phyloP scores from a whole-genome alignment of 139 green algal genomes.

The Micromonas commoda region DNA sequence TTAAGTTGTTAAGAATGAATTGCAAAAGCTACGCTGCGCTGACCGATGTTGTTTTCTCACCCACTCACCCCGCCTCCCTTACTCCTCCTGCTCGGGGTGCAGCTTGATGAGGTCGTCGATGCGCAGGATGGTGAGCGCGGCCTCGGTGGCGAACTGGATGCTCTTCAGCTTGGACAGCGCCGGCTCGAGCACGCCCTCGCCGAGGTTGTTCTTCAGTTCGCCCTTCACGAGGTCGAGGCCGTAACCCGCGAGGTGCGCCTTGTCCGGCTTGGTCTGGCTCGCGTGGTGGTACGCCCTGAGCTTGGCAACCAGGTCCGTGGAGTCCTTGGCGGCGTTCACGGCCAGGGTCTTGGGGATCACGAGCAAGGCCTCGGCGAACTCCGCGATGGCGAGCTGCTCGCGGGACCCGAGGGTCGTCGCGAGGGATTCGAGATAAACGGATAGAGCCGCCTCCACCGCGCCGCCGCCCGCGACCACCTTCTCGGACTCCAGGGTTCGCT shows the following conservation, averaged over 20 bases:
- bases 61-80: neutral
- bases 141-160: slow-evolving; percentile 98
- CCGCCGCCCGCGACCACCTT: slow-evolving; percentile 67
- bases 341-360: slow-evolving; percentile 75
- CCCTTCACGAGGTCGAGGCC: slow-evolving; percentile 54
- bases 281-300: slow-evolving; percentile 89
- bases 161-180: slow-evolving; percentile 92
- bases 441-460: slow-evolving; percentile 88
- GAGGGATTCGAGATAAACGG: slow-evolving; percentile 90
- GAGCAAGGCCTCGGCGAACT: slow-evolving; percentile 85
- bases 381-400: slow-evolving; percentile 96
- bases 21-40: too few species aligned
- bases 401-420: slow-evolving; percentile 86
- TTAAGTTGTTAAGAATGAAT: too few species aligned
- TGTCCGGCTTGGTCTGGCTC: slow-evolving; percentile 64
- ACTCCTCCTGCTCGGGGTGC: slow-evolving; percentile 59
- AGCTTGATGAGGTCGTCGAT: slow-evolving; percentile 97
- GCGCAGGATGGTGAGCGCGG: slow-evolving; percentile 95
- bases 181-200: slow-evolving; percentile 91
- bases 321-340: slow-evolving; percentile 94
- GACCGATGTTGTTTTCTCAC: neutral
- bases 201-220: slow-evolving; percentile 72
- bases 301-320: slow-evolving; percentile 88
- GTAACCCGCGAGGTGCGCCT: slow-evolving; percentile 47
- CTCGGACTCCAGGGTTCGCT: slow-evolving; percentile 91